These are phyloP conservation scores for Apiotrichum gamsii DNA, from an alignment of 1,284 basidiomycete genomes.

Conservation along the genomic window DNA sequence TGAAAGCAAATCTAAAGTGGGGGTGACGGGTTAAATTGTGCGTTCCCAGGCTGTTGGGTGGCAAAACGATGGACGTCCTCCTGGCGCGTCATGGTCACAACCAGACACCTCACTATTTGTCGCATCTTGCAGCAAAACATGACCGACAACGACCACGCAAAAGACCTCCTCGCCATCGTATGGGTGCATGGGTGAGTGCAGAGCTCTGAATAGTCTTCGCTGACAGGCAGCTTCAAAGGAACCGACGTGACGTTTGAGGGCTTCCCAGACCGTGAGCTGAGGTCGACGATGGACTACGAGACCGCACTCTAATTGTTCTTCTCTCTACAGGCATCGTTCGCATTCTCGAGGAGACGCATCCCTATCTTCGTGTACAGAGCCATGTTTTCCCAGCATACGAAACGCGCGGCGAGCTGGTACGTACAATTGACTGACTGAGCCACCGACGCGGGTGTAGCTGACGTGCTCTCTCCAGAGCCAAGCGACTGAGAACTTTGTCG, in stretches of 20 bases:
- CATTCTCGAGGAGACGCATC: slow-evolving; percentile 54
- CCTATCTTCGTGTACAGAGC: slow-evolving; percentile 58
- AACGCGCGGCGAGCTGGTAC: slow-evolving; percentile 80
- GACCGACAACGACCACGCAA: slow-evolving; percentile 7
- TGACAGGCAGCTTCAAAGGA: slow-evolving; percentile 45
- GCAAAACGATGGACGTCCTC: too few species aligned
- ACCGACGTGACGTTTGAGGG: slow-evolving; percentile 48
- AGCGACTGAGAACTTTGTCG: slow-evolving; percentile 73
- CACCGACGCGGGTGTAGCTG: too few species aligned
- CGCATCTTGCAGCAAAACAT: too few species aligned
- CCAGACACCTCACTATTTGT: too few species aligned
- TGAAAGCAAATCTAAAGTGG: too few species aligned
- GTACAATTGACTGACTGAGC: too few species aligned
- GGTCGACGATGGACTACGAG: too few species aligned
- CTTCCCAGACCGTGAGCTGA: slow-evolving; percentile 42
- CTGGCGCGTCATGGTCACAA: too few species aligned
- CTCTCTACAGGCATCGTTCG: slow-evolving; percentile 59
- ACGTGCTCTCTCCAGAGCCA: slow-evolving; percentile 66
- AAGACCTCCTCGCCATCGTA: slow-evolving; percentile 44
- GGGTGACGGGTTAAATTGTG: too few species aligned
- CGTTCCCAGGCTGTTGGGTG: too few species aligned
- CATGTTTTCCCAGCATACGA: slow-evolving; percentile 85
- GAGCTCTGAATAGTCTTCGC: too few species aligned
- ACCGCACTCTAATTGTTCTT: slow-evolving; percentile 58
- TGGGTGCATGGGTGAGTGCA: slow-evolving; percentile 47